Conservation (phyloP, 108 stramenopile genomes). For the Nitzschia sp. region DNA sequence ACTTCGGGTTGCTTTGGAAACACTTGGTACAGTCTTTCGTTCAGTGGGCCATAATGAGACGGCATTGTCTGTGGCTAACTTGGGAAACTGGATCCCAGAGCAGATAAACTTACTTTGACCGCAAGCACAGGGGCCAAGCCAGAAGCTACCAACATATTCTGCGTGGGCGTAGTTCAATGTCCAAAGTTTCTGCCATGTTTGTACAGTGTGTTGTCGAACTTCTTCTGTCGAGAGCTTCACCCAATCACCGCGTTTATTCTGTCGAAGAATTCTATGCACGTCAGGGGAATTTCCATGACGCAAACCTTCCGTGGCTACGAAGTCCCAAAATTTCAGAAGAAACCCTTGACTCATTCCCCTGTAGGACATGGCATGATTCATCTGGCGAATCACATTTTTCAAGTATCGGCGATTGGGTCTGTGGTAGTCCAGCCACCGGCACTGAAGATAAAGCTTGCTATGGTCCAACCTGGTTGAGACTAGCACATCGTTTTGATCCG, state of each 20-base stretch:
- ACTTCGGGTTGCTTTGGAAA: no score
- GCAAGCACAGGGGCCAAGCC: not conserved
- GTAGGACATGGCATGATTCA: not conserved
- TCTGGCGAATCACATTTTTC: not conserved
- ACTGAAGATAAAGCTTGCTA: not conserved
- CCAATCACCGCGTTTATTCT: not conserved
- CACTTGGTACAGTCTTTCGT: no score
- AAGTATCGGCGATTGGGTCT: not conserved
- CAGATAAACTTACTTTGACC: not conserved
- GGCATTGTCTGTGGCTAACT: no score
- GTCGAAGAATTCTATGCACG: not conserved
- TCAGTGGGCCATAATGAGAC: no score
- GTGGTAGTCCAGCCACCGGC: slow-evolving; percentile 1
- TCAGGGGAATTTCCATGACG: not conserved
- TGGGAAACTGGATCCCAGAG: not conserved
- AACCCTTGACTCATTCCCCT: not conserved
- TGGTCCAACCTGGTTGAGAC: not conserved
- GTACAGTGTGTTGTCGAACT: not conserved
- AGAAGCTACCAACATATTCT: not conserved
- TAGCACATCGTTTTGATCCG: not conserved
- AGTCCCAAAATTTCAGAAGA: not conserved
- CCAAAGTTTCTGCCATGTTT: not conserved
- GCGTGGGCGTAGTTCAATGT: not conserved
- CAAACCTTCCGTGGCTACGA: not conserved
- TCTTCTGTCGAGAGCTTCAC: not conserved